Base-by-base conservation (phyloP, 179 eudicot genomes). In the Silene noctiflora region DNA sequence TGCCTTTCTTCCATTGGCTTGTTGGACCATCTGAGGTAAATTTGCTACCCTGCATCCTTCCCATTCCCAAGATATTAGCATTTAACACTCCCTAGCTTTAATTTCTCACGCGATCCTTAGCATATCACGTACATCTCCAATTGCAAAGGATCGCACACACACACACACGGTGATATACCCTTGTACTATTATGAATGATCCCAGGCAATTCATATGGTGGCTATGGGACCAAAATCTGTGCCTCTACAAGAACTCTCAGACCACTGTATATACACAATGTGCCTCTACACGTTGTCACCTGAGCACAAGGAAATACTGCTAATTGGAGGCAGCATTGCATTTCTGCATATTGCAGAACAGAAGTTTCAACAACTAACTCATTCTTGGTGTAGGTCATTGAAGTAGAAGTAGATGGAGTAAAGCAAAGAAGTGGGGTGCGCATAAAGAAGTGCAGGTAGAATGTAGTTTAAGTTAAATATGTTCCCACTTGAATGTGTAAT, bases 1-100 rank as follows among this genome's bases (percentile, higher is more conserved):
- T 94, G 68, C 97, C 98, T 62, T 91, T 94, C 87, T 94, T 94
- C 87, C 96, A 94, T 81, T 94, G 97, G 97, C 84, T 94, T 46
- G 97, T 94, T 80, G 97, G 98, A 51, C 98, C 97, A 39, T 92
- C 97, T 62, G 93, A 93, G 97, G 97, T 91, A 86, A 44, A 3
- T 51, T 69, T 27, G 24, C 33, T 22, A 3, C 25, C 71, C 65
- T 5, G 20, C 62, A 3, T 25, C 22, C 10, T 9, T 59, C 10
- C n/a, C 63, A 59, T 39, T 7, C 10, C 46, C 46, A 7, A 7
- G 46, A 6, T 39, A 8, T 8, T 39, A 39, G 46, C 11, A 35
- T 35, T 35, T 35, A 35, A 35, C 42, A 35, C 42, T 35, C 42
- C 42, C 42, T 35, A 35, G 42, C 42, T 35, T 35, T 35, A 35